A percentile compares a stretch with the other conserved stretches of the same genome.
phyloP scores from a whole-genome alignment of 352 stramenopile genomes.

The Thalassiosira livingstoniorum region DNA sequence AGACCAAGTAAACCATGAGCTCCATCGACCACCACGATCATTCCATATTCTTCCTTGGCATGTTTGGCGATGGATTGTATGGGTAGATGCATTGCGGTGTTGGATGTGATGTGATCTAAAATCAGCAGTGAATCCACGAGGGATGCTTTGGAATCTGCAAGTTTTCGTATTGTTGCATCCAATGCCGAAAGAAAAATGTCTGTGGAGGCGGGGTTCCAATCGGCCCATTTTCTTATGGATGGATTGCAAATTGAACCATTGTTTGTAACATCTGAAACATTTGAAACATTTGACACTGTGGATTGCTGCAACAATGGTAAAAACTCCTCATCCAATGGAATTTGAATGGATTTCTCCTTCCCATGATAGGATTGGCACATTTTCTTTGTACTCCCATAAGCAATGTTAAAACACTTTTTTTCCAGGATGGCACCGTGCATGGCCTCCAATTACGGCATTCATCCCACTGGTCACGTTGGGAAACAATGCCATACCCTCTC shows the following conservation, averaged over 20 bases:
- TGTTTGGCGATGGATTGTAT: constrained; percentile 86
- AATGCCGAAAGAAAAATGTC: constrained; percentile 65
- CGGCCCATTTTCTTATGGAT: too few species aligned
- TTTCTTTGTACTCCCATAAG: constrained; percentile 93
- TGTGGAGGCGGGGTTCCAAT: constrained; percentile 29
- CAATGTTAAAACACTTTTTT: constrained; percentile 77
- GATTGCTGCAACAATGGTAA: constrained; percentile 46
- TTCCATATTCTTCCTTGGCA: constrained; percentile 76
- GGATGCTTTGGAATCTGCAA: constrained; percentile 16
- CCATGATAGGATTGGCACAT: constrained; percentile 87
- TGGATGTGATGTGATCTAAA: constrained; percentile 94
- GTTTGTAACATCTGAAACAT: neutral
- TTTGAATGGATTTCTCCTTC: constrained; percentile 57
- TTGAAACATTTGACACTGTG: too few species aligned
- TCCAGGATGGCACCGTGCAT: constrained; percentile 31
- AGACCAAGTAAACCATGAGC: constrained; percentile 91
- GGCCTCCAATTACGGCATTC: constrained; percentile 87
- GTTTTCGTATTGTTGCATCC: constrained; percentile 37
- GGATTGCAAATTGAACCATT: too few species aligned
- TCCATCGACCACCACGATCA: constrained; percentile 90
- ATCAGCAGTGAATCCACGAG: constrained; percentile 85
- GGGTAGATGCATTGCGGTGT: constrained; percentile 90
- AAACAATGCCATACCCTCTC: constrained; percentile 77
- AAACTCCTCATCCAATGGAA: constrained; percentile 68
- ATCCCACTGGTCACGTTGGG: constrained; percentile 91